Evolutionary conservation across 257 asterid species (phyloP), one percentile per base, ranked within the genome.

Genomic region (Cordia subcordata): DNA sequence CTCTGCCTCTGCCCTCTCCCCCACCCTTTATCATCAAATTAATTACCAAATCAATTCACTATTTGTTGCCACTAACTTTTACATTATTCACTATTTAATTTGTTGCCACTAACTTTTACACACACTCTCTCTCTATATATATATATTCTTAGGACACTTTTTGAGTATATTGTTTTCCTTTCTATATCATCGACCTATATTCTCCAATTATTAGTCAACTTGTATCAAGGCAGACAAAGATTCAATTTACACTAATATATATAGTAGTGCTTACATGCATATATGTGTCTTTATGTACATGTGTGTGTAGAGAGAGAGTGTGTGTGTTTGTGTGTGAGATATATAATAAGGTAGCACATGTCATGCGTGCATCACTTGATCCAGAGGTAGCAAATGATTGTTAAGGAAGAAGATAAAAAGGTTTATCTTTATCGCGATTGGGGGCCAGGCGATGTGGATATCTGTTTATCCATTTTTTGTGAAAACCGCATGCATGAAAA

Each of bases 401-500:
- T 20, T 16, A 19, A 18, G 54, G 45, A 19, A 60, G 20, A 17
- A 9, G 13, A 60, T n/a, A 35, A 11, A 32, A 46, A 44, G 8
- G 18, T 23, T 49, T 1, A 49, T 47, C 39, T 20, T 45, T 45
- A 45, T 33, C 44, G 13, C 47, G 33, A 60, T 27, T 46, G 20
- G 47, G 17, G 23, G 8, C 21, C 33, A 49, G 46, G 46, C 12
- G 11, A 45, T 15, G 17, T 46, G 14, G 21, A 60, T 45, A 51
- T 44, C 35, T 44, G 16, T 60, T 45, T 46, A 46, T 60, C 44
- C 40, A 45, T 44, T 67, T 44, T 67, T 70, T 42, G 20, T 58
- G 23, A 63, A 73, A 73, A 70, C 85, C 85, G 75, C 71, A 71
- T 78, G 79, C n/a, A n/a, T n/a, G n/a, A n/a, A n/a, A n/a, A n/a